Conservation (phyloP, 108 stramenopile genomes). For the Conticribra weissflogii region DNA sequence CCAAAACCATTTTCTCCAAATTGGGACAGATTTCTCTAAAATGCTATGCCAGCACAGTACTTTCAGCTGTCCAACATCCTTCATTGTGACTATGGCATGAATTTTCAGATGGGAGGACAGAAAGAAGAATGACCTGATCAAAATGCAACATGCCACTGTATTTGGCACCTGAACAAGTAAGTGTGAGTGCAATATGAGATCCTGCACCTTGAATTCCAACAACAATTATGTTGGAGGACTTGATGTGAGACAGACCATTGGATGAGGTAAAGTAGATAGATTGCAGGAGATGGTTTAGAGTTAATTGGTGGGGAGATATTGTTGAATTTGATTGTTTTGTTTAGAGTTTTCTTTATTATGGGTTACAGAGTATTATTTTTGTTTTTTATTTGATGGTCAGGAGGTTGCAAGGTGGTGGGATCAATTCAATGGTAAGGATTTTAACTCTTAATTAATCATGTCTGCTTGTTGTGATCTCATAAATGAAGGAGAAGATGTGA, state of each 20-base stretch:
- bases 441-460: slow-evolving; percentile 14
- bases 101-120: slow-evolving; percentile 97
- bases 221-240: slow-evolving; percentile 69
- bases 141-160: slow-evolving; percentile 94
- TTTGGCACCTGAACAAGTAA: slow-evolving; percentile 90
- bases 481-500: too few relatives aligned
- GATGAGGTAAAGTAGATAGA: slow-evolving; percentile 77
- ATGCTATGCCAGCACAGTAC: slow-evolving; percentile 67
- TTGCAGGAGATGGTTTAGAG: slow-evolving; percentile 95
- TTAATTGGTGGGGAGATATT: slow-evolving; percentile 53
- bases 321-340: background rate
- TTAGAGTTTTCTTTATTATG: background rate
- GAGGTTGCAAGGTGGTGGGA: slow-evolving; percentile 1
- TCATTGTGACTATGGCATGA: slow-evolving; percentile 95
- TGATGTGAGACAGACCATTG: slow-evolving; percentile 27
- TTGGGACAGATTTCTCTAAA: slow-evolving; percentile 69
- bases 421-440: slow-evolving; percentile 29
- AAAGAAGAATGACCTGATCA: slow-evolving; percentile 97
- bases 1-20: slow-evolving; percentile 45
- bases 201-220: slow-evolving; percentile 97
- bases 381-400: background rate
- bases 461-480: too few relatives aligned
- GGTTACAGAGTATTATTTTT: background rate
- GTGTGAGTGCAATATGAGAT: slow-evolving; percentile 93
- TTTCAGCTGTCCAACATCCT: slow-evolving; percentile 92